These are phyloP conservation scores for Secale cereale DNA, from an alignment of 176 grass and related monocot genomes.

Conservation along the genomic window DNA sequence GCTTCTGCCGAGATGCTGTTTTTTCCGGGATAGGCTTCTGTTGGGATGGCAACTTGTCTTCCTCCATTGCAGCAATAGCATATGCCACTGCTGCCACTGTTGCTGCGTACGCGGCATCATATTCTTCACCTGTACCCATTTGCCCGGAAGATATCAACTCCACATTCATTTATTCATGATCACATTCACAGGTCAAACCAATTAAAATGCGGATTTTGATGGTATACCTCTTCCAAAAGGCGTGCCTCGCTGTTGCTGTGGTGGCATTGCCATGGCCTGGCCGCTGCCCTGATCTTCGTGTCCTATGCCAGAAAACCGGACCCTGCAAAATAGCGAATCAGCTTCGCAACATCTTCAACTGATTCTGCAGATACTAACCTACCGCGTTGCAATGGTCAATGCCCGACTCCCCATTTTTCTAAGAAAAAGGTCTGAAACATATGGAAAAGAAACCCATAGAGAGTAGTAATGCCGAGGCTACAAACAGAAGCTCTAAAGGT, in stretches of 20 bases:
- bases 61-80: conserved; percentile 50
- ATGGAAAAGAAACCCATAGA: too few relatives aligned
- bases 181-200: not conserved
- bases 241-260: conserved; percentile 14
- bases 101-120: conserved; percentile 36
- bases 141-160: not conserved
- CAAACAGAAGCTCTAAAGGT: not conserved
- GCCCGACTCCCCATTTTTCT: too few relatives aligned
- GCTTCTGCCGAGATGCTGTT: conserved; percentile 20
- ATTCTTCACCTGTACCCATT: conserved; percentile 19
- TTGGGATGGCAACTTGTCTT: conserved; percentile 17
- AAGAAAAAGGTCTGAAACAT: not conserved
- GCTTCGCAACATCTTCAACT: not conserved
- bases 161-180: not conserved
- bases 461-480: not conserved
- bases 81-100: conserved; percentile 65
- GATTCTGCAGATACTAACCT: too few relatives aligned
- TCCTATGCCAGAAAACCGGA: conserved; percentile 24
- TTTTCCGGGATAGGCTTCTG: not conserved
- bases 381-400: too few relatives aligned
- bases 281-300: not conserved
- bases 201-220: not conserved
- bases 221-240: conserved; percentile 22
- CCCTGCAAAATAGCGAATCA: conserved; percentile 11
- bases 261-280: not conserved